Percentiles rank a stretch among this genome's conserved stretches.
Evolutionary conservation across 768 basidiomycete species (phyloP).

Genomic region (Leucocoprinus leucothites): DNA sequence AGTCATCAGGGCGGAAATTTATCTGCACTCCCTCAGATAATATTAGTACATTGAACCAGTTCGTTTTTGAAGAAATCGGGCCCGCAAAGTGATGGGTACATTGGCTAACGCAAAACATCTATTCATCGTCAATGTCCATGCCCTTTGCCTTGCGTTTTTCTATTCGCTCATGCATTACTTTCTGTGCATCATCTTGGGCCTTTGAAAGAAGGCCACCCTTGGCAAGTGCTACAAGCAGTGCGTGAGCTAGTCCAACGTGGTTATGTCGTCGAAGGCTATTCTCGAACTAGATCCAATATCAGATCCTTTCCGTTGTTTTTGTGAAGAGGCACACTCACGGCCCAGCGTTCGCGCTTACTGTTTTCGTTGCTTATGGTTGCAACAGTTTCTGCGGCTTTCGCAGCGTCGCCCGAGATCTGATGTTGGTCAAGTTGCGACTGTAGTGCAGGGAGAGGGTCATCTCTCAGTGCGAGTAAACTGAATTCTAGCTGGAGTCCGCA

Average conservation of each 20-base stretch:
- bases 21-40: constrained; percentile 1
- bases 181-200: constrained; percentile 45
- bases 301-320: constrained; percentile 6
- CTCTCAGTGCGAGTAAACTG: constrained; percentile 83
- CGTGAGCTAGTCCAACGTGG: constrained; percentile 78
- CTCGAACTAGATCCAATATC: constrained; percentile 58
- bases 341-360: constrained; percentile 77
- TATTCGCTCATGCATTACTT: constrained; percentile 42
- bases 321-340: constrained; percentile 46
- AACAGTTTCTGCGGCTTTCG: constrained; percentile 49
- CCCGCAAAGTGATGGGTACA: background rate
- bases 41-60: constrained; percentile 13
- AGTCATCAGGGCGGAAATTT: constrained; percentile 1
- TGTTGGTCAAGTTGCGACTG: constrained; percentile 51
- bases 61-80: background rate
- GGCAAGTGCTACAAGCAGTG: constrained; percentile 68
- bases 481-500: constrained; percentile 69
- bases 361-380: constrained; percentile 64
- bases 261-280: constrained; percentile 87
- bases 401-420: constrained; percentile 38
- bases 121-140: constrained; percentile 48
- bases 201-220: constrained; percentile 60
- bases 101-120: background rate
- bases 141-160: constrained; percentile 42
- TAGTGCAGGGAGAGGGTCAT: constrained; percentile 74